These are phyloP conservation scores for Aspergillus ruber DNA, from an alignment of 2,329 filamentous ascomycete species.

Conservation along the genomic window DNA sequence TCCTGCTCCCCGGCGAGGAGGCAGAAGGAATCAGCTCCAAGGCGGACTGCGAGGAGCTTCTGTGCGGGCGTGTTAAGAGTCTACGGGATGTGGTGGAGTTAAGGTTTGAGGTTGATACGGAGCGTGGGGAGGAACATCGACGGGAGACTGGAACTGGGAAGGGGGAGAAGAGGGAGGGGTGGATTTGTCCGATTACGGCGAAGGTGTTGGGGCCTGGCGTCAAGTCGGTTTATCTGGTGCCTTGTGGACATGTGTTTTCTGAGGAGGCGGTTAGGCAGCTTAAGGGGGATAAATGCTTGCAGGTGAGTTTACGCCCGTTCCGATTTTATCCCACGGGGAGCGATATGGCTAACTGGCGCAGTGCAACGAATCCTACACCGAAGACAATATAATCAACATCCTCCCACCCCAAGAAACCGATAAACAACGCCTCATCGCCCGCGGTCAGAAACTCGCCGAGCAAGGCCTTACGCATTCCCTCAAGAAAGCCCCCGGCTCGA, in stretches of 20 bases:
- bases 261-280: slow-evolving; percentile 80
- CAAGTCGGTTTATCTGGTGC: slow-evolving; percentile 82
- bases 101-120: slow-evolving; percentile 58
- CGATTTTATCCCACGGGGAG: too few species aligned
- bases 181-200: slow-evolving; percentile 80
- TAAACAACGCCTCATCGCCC: slow-evolving; percentile 57
- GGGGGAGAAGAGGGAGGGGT: slow-evolving; percentile 48
- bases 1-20: slow-evolving; percentile 52
- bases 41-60: slow-evolving; percentile 56
- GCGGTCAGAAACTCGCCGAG: slow-evolving; percentile 63
- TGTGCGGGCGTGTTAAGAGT: slow-evolving; percentile 62
- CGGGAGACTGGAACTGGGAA: slow-evolving; percentile 38
- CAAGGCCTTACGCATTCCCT: slow-evolving; percentile 75
- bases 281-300: slow-evolving; percentile 55
- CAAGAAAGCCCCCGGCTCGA: slow-evolving; percentile 65
- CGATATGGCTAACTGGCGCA: slow-evolving; percentile 28
- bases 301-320: slow-evolving; percentile 33
- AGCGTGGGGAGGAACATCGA: slow-evolving; percentile 9
- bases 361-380: slow-evolving; percentile 68
- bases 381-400: slow-evolving; percentile 75
- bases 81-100: slow-evolving; percentile 83
- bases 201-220: slow-evolving; percentile 75
- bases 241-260: slow-evolving; percentile 91
- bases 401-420: slow-evolving; percentile 67
- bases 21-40: slow-evolving; percentile 48